Evolutionary conservation across 352 stramenopile genomes (phyloP).

Genomic region (Lagenidium giganteum): DNA sequence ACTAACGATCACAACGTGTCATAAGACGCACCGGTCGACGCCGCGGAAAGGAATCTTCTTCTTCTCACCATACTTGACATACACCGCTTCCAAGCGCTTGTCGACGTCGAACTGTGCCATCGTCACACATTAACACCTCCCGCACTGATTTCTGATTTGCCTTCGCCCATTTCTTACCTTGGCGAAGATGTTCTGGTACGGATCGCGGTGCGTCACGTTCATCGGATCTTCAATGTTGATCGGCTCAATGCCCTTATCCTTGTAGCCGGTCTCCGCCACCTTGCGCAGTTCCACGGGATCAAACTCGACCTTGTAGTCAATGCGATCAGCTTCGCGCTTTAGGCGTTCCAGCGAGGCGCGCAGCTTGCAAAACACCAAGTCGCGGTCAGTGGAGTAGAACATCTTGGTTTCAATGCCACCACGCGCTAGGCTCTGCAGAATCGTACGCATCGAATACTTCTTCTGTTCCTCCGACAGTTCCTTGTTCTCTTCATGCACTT

Average conservation of each 20-base stretch:
- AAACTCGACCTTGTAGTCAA: conserved; percentile 80
- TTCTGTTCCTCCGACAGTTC: conserved; percentile 52
- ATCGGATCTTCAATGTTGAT: conserved; percentile 54
- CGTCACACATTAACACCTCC: not conserved
- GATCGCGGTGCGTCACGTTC: conserved; percentile 43
- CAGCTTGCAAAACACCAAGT: conserved; percentile 76
- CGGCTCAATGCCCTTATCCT: conserved; percentile 52
- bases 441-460: conserved; percentile 62
- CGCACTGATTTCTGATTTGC: no score
- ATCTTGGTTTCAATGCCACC: conserved; percentile 82
- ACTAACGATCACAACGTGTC: not conserved
- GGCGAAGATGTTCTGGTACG: conserved; percentile 68
- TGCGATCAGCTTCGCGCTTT: conserved; percentile 63
- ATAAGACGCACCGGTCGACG: conserved; percentile 38
- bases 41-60: conserved; percentile 69
- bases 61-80: conserved; percentile 69
- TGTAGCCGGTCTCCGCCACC: conserved; percentile 49
- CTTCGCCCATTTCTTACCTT: conserved; percentile 29
- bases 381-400: conserved; percentile 67
- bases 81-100: conserved; percentile 44
- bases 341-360: conserved; percentile 59
- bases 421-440: conserved; percentile 58
- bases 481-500: conserved; percentile 65
- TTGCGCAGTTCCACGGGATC: conserved; percentile 45
- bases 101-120: conserved; percentile 50